Percentiles rank a stretch among this genome's conserved stretches.
These are phyloP conservation scores for Capsella rubella DNA, from an alignment of 441 rosid species.

Conservation along the genomic window DNA sequence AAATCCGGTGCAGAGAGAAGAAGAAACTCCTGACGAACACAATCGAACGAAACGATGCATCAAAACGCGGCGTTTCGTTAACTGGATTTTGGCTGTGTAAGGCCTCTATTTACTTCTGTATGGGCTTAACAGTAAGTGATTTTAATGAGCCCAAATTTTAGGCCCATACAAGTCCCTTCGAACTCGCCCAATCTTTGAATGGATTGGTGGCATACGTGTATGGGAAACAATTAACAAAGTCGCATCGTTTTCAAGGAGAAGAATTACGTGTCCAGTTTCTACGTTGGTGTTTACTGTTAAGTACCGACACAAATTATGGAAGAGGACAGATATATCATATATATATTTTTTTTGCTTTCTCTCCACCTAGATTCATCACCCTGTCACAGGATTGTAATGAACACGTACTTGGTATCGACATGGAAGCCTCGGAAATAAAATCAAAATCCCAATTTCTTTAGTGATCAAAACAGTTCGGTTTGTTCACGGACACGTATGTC, in stretches of 20 bases:
- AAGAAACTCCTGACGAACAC: neutral
- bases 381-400: conserved; percentile 27
- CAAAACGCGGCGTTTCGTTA: neutral
- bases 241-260: conserved; percentile 15
- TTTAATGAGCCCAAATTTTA: neutral
- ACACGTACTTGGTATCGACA: conserved; percentile 34
- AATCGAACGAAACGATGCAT: neutral
- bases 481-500: conserved; percentile 13
- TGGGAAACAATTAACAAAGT: neutral
- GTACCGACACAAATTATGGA: conserved; percentile 24
- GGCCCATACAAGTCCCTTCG: neutral
- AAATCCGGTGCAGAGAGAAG: neutral
- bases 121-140: neutral
- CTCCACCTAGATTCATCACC: conserved; percentile 2
- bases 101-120: neutral
- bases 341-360: neutral
- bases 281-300: neutral
- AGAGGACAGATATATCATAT: conserved; percentile 3
- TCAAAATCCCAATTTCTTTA: conserved; percentile 4
- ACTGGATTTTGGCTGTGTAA: neutral
- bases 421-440: conserved; percentile 10
- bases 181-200: neutral
- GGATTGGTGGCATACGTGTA: neutral
- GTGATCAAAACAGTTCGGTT: neutral
- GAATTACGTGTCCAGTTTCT: conserved; percentile 24